phyloP scores from a whole-genome alignment of 2,329 filamentous ascomycete species.

The Didymella keratinophila region DNA sequence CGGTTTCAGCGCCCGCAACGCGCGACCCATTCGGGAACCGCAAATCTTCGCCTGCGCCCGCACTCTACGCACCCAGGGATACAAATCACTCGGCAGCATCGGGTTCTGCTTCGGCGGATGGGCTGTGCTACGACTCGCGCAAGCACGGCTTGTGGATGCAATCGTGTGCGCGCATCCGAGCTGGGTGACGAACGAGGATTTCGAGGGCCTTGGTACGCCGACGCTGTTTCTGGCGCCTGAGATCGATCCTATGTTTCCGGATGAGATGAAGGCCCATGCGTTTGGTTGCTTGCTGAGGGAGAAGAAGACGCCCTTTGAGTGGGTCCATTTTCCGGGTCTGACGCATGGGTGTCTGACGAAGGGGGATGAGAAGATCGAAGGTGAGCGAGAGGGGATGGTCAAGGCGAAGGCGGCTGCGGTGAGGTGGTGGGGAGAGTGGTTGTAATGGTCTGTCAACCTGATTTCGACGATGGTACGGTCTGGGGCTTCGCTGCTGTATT shows the following conservation, averaged over 20 bases:
- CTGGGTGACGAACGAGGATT: constrained; percentile 27
- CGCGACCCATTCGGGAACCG: constrained; percentile 44
- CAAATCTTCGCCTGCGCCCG: constrained; percentile 45
- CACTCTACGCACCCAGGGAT: constrained; percentile 28
- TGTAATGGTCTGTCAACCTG: not conserved
- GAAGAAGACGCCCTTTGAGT: constrained; percentile 29
- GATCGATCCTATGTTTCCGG: constrained; percentile 28
- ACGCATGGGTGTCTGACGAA: constrained; percentile 34
- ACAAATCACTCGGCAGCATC: constrained; percentile 50
- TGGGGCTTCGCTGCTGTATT: not conserved
- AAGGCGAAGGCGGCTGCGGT: constrained; percentile 30
- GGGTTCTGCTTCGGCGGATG: constrained; percentile 58
- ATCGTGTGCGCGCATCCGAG: constrained; percentile 34
- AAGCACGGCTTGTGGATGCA: constrained; percentile 29
- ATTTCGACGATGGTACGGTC: not conserved
- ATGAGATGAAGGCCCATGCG: constrained; percentile 36
- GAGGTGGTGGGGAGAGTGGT: constrained; percentile 25
- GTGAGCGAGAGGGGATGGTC: constrained; percentile 29
- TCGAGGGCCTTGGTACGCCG: constrained; percentile 28
- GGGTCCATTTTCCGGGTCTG: constrained; percentile 36
- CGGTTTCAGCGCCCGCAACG: constrained; percentile 47
- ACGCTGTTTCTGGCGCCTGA: constrained; percentile 34
- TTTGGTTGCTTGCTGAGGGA: constrained; percentile 29
- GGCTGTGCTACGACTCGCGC: constrained; percentile 32
- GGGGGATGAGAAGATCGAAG: constrained; percentile 26